A percentile compares a stretch with the other conserved stretches of the same genome.
Evolutionary conservation across 331 rosid species (phyloP).

Genomic region (Cydonia oblonga): DNA sequence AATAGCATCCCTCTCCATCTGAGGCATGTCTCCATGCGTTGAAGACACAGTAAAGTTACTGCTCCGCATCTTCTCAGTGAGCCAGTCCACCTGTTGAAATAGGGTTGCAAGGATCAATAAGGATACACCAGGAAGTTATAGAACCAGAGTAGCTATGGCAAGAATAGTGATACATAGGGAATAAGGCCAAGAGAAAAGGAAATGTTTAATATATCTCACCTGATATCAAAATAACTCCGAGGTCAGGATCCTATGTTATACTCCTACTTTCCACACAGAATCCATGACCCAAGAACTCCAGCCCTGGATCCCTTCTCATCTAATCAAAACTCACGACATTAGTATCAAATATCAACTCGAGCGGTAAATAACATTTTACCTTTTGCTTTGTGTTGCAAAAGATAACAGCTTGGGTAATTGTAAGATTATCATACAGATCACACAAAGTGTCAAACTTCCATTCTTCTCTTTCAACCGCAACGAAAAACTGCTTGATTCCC

Average conservation of each 20-base stretch:
- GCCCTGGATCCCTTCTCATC: background rate
- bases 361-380: constrained; percentile 27
- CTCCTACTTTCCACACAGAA: background rate
- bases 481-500: constrained; percentile 99
- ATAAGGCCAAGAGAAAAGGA: background rate
- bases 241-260: background rate
- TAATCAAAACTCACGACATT: background rate
- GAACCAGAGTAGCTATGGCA: no score
- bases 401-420: constrained; percentile 95
- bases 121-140: background rate
- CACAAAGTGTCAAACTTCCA: constrained; percentile 95
- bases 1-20: constrained; percentile 89
- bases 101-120: background rate
- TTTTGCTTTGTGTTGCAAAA: constrained; percentile 92
- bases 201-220: background rate
- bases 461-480: constrained; percentile 93
- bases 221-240: no score
- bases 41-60: constrained; percentile 85
- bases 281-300: background rate
- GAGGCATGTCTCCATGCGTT: constrained; percentile 99
- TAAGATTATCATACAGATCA: constrained; percentile 95
- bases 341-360: background rate
- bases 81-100: constrained; percentile 74
- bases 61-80: constrained; percentile 91
- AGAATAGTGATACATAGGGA: no score